Percentiles rank a stretch among this genome's conserved stretches.
Conservation (phyloP, 345 rosid species). For the Eucalyptus polybractea region DNA sequence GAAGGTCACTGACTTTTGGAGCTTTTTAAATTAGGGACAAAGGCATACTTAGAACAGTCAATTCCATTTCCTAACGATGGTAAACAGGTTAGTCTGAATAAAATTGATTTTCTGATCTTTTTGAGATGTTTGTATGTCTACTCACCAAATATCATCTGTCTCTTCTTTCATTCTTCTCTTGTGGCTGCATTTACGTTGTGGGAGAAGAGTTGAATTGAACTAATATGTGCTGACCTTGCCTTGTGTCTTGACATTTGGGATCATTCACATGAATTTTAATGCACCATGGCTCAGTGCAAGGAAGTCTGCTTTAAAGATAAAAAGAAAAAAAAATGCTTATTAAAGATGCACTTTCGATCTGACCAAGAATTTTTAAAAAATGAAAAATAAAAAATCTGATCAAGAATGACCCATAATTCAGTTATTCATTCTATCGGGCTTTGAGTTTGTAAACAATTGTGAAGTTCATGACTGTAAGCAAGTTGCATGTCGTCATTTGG, state of each 20-base stretch:
- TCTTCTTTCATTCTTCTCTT: not conserved
- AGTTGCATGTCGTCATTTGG: not conserved
- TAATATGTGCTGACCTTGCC: not conserved
- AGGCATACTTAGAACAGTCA: constrained; percentile 4
- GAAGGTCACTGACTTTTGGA: not conserved
- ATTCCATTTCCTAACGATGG: constrained; percentile 2
- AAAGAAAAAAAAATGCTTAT: not conserved
- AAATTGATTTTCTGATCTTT: not conserved
- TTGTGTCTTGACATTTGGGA: not conserved
- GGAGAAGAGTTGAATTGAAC: not conserved
- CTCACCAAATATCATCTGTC: not conserved
- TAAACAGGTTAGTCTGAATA: not conserved
- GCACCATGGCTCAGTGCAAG: not conserved
- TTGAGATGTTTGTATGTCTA: not conserved
- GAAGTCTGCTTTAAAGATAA: not conserved
- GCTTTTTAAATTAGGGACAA: not conserved
- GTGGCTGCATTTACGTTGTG: not conserved
- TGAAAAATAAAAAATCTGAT: not conserved
- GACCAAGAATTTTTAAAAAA: not conserved
- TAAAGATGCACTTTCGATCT: not conserved
- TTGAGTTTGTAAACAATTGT: not conserved
- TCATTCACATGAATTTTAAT: not conserved
- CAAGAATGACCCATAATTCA: not conserved
- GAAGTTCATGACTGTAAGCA: not conserved
- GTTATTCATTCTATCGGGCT: not conserved